A percentile compares a stretch with the other conserved stretches of the same genome.
Evolutionary conservation across 2,329 filamentous ascomycete genomes (phyloP).

Genomic region (Colletotrichum liaoningense): DNA sequence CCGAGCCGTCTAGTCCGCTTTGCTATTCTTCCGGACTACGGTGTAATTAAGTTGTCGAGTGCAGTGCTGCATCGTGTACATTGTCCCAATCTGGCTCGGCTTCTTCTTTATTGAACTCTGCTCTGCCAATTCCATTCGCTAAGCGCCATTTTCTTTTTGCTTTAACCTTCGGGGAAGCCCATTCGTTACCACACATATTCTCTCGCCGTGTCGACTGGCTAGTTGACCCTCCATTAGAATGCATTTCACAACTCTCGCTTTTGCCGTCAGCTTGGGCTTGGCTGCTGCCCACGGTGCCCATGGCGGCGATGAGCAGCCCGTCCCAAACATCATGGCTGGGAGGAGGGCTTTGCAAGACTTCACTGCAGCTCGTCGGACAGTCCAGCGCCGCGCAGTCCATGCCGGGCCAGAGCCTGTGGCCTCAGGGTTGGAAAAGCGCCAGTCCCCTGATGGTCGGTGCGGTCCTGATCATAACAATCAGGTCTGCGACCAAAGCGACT

Average conservation of each 20-base stretch:
- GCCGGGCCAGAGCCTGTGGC: constrained; percentile 11
- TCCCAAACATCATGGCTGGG: constrained; percentile 29
- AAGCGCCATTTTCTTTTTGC: constrained; percentile 7
- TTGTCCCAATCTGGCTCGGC: constrained; percentile 21
- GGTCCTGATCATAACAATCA: constrained; percentile 48
- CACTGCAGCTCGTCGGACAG: constrained; percentile 23
- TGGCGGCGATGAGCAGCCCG: constrained; percentile 4
- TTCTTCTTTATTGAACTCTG: constrained; percentile 25
- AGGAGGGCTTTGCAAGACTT: constrained; percentile 25
- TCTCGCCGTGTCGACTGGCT: neutral
- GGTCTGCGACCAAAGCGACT: constrained; percentile 48
- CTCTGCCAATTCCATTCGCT: constrained; percentile 27
- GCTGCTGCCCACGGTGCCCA: constrained; percentile 22
- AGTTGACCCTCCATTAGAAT: constrained; percentile 1
- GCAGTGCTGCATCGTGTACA: constrained; percentile 15
- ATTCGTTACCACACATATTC: neutral
- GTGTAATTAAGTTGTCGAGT: constrained; percentile 24
- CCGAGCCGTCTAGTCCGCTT: neutral
- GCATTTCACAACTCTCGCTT: constrained; percentile 19
- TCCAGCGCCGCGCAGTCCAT: constrained; percentile 22
- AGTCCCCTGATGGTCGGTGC: constrained; percentile 58
- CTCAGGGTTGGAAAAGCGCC: constrained; percentile 44
- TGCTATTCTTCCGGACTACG: neutral
- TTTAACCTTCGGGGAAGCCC: neutral
- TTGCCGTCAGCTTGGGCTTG: constrained; percentile 24